Evolutionary conservation across 2,329 filamentous ascomycete genomes (phyloP).

Genomic region (Tolypocladium guangdongense): DNA sequence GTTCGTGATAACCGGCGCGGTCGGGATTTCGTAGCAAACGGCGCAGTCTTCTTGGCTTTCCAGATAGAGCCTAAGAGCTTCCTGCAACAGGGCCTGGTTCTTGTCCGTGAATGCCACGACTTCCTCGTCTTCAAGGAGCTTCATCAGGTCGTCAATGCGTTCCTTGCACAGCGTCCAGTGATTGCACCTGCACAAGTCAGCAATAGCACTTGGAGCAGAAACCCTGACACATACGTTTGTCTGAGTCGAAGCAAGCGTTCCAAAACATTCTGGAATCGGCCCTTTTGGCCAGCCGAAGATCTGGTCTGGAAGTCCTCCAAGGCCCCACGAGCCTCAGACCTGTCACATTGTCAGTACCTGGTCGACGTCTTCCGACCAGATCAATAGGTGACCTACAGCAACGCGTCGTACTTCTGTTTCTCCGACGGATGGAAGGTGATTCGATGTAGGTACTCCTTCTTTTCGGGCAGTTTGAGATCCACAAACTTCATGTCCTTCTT

Average conservation of each 20-base stretch:
- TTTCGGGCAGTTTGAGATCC: constrained; percentile 64
- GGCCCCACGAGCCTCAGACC: constrained; percentile 62
- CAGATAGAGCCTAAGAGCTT: constrained; percentile 64
- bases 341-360: constrained; percentile 16
- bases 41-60: constrained; percentile 76
- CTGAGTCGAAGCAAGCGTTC: constrained; percentile 74
- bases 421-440: constrained; percentile 66
- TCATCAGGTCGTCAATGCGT: constrained; percentile 61
- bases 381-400: constrained; percentile 40
- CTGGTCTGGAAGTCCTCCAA: constrained; percentile 47
- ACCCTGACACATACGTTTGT: constrained; percentile 43
- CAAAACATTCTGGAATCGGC: constrained; percentile 62
- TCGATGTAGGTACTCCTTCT: constrained; percentile 67
- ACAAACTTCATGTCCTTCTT: constrained; percentile 85
- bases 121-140: constrained; percentile 55
- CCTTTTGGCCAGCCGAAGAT: constrained; percentile 29
- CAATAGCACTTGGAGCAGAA: too few relatives aligned
- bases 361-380: background rate
- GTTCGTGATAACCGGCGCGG: constrained; percentile 67
- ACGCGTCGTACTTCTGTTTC: constrained; percentile 63
- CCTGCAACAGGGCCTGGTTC: constrained; percentile 61
- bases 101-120: constrained; percentile 60
- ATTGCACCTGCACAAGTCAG: constrained; percentile 46
- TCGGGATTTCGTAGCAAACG: constrained; percentile 65
- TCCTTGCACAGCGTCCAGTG: constrained; percentile 77